Evolutionary conservation across 495 filamentous ascomycete species (phyloP).

Genomic region (Tuber indicum): DNA sequence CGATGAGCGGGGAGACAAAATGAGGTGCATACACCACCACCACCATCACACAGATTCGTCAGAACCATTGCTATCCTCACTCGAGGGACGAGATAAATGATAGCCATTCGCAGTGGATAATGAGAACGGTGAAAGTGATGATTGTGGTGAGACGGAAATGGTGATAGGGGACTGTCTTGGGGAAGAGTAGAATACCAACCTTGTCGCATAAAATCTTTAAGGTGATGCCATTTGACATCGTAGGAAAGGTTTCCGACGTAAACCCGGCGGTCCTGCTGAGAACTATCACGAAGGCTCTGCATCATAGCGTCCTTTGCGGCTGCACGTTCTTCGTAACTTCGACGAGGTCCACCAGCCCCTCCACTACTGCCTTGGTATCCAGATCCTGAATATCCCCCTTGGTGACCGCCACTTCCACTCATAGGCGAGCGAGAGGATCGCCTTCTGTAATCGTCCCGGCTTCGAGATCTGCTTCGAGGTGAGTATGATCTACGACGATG

Average conservation of each 20-base stretch:
- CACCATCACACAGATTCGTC: background rate
- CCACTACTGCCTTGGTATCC: conserved; percentile 57
- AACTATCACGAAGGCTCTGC: conserved; percentile 83
- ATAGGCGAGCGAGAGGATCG: conserved; percentile 76
- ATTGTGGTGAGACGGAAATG: background rate
- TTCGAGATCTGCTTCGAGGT: conserved; percentile 84
- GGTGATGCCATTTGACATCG: conserved; percentile 99
- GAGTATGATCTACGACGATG: conserved; percentile 81
- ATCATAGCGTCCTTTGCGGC: conserved; percentile 91
- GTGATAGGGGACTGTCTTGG: background rate
- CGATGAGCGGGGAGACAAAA: conserved; percentile 13
- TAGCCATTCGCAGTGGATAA: background rate
- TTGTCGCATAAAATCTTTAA: conserved; percentile 99
- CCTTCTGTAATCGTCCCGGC: conserved; percentile 80
- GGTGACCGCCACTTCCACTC: conserved; percentile 63
- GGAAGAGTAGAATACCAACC: conserved; percentile 55
- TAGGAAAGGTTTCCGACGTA: conserved; percentile 98
- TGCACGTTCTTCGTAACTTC: conserved; percentile 75
- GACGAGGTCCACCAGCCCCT: conserved; percentile 58
- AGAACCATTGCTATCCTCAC: background rate
- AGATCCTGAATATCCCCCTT: conserved; percentile 54
- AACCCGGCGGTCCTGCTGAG: conserved; percentile 97
- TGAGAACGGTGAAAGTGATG: background rate
- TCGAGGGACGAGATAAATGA: background rate
- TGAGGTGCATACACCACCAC: conserved; percentile 1